phyloP scores from a whole-genome alignment of 2,329 filamentous ascomycete species.

The Catunica adiposa region DNA sequence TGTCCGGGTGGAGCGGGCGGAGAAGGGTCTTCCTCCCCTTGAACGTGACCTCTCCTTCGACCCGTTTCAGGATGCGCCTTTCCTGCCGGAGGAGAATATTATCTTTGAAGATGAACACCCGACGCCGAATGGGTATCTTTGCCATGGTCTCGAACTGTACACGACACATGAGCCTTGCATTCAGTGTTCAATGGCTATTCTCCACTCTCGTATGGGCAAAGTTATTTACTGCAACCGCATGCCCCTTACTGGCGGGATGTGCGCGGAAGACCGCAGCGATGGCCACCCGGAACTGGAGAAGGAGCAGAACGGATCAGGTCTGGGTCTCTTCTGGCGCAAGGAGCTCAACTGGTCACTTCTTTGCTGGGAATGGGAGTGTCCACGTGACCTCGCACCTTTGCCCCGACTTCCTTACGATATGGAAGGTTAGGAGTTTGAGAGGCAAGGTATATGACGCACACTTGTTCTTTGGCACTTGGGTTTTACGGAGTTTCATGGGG shows the following conservation, averaged over 20 bases:
- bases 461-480: background rate
- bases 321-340: conserved; percentile 53
- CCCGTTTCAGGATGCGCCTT: conserved; percentile 50
- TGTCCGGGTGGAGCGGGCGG: conserved; percentile 36
- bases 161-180: conserved; percentile 90
- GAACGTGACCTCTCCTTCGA: conserved; percentile 35
- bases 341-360: conserved; percentile 78
- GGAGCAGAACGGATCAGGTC: conserved; percentile 38
- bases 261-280: conserved; percentile 51
- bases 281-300: conserved; percentile 24
- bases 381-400: conserved; percentile 23
- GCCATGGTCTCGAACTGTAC: conserved; percentile 84
- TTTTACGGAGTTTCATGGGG: background rate
- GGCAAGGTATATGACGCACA: background rate
- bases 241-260: conserved; percentile 65
- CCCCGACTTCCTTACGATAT: conserved; percentile 12
- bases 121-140: conserved; percentile 70
- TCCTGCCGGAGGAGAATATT: conserved; percentile 47
- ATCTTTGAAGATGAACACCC: conserved; percentile 49
- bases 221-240: conserved; percentile 69
- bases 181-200: conserved; percentile 91
- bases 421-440: conserved; percentile 15
- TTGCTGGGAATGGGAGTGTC: conserved; percentile 57
- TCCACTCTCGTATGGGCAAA: conserved; percentile 81
- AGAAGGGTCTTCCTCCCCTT: conserved; percentile 22